Conservation (phyloP, 1,284 basidiomycete genomes). For the Anthracocystis panici-leucophaei region DNA sequence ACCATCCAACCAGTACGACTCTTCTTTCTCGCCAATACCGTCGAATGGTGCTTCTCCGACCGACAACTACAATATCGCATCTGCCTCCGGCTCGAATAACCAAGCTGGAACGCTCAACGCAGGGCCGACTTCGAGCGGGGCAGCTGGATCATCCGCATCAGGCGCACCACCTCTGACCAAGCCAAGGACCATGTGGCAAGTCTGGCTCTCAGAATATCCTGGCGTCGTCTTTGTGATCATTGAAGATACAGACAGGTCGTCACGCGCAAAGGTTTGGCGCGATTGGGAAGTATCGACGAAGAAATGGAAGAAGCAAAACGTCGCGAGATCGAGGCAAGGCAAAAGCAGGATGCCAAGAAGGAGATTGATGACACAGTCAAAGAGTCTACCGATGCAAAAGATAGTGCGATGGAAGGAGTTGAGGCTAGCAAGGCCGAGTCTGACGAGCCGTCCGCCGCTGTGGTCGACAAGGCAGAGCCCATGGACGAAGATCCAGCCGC, state of each 20-base stretch:
- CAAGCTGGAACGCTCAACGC: slow-evolving; percentile 1
- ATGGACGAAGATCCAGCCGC: slow-evolving; percentile 39
- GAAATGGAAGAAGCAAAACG: slow-evolving; percentile 42
- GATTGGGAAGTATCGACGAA: slow-evolving; percentile 46
- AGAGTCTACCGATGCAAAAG: neutral
- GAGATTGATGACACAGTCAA: neutral
- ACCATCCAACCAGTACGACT: slow-evolving; percentile 27
- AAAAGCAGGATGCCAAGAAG: slow-evolving; percentile 8
- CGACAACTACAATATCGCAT: neutral
- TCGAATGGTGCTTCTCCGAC: neutral
- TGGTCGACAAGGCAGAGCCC: slow-evolving; percentile 5
- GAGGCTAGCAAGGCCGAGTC: neutral
- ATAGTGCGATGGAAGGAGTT: too few relatives aligned
- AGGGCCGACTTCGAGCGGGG: slow-evolving; percentile 1
- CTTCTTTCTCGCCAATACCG: neutral
- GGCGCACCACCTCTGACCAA: slow-evolving; percentile 46
- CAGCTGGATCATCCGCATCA: slow-evolving; percentile 25
- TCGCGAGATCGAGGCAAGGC: slow-evolving; percentile 21
- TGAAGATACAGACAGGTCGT: slow-evolving; percentile 51
- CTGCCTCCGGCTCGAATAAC: slow-evolving; percentile 5
- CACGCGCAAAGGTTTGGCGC: slow-evolving; percentile 44
- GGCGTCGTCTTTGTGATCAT: slow-evolving; percentile 52
- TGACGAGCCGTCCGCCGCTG: neutral
- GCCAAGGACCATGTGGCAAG: slow-evolving; percentile 54
- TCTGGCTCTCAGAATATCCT: slow-evolving; percentile 47